A percentile compares a stretch with the other conserved stretches of the same genome.
Evolutionary conservation across 768 basidiomycete genomes (phyloP).

Genomic region (Bullera alba): DNA sequence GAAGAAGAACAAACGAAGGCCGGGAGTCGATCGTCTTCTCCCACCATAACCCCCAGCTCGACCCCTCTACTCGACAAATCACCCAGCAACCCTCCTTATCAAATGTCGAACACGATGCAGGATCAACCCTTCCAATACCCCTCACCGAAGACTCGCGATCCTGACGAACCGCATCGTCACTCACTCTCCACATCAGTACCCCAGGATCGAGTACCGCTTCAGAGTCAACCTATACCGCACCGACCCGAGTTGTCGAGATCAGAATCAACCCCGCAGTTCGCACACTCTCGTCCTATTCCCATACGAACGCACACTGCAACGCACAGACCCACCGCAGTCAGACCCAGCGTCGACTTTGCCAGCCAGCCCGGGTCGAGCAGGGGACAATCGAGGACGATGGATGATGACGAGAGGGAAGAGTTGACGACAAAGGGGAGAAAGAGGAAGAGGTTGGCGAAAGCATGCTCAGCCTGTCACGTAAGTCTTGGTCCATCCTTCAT

Average conservation of each 20-base stretch:
- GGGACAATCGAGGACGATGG: not conserved
- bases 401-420: slow-evolving; percentile 25
- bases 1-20: too few species aligned
- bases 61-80: not conserved
- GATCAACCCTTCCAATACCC: not conserved
- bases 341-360: not conserved
- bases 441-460: slow-evolving; percentile 45
- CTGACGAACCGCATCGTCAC: not conserved
- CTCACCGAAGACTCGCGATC: not conserved
- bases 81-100: not conserved
- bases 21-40: too few species aligned
- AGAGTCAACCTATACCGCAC: not conserved
- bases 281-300: not conserved
- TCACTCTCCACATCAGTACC: not conserved
- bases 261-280: not conserved
- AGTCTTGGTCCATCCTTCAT: too few species aligned
- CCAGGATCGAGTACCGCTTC: not conserved
- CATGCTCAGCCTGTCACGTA: slow-evolving; percentile 45
- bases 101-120: too few species aligned
- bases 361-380: not conserved
- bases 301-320: not conserved
- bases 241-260: not conserved
- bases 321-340: not conserved
- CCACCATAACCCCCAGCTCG: too few species aligned
- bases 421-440: slow-evolving; percentile 45